These are phyloP conservation scores for Powellomyces hirtus DNA, from an alignment of 192 early-diverging fungal species.

Conservation along the genomic window DNA sequence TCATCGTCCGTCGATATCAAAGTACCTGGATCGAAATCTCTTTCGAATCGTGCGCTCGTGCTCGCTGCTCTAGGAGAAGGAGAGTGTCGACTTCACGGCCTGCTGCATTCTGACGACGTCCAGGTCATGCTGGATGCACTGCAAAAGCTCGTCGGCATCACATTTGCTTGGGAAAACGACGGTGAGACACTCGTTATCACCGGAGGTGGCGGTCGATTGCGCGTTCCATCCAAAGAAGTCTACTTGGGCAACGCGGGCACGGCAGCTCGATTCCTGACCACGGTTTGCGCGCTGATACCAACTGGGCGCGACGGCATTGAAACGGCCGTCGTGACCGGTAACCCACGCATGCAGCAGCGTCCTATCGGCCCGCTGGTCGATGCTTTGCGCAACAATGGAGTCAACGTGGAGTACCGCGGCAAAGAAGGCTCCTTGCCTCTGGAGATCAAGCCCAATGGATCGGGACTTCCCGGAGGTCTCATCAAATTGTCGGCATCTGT, in stretches of 20 bases:
- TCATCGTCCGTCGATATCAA: slow-evolving; percentile 45
- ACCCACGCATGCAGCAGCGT: slow-evolving; percentile 96
- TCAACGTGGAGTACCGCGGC: slow-evolving; percentile 72
- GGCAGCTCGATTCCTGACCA: slow-evolving; percentile 91
- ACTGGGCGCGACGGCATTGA: background rate
- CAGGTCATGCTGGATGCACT: slow-evolving; percentile 94
- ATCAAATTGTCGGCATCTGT: slow-evolving; percentile 91
- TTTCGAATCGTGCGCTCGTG: slow-evolving; percentile 93
- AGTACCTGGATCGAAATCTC: slow-evolving; percentile 93
- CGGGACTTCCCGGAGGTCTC: slow-evolving; percentile 78
- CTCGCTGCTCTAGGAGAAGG: slow-evolving; percentile 87
- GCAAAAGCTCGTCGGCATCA: slow-evolving; percentile 81
- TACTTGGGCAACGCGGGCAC: slow-evolving; percentile 98
- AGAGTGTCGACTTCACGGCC: slow-evolving; percentile 73
- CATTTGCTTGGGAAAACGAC: slow-evolving; percentile 88
- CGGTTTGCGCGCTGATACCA: slow-evolving; percentile 75
- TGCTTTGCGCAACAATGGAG: slow-evolving; percentile 81
- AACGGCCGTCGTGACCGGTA: slow-evolving; percentile 76
- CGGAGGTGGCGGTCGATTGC: slow-evolving; percentile 76
- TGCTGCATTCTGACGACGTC: slow-evolving; percentile 96
- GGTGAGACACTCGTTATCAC: slow-evolving; percentile 83
- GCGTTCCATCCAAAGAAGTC: slow-evolving; percentile 72
- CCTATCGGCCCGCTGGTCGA: slow-evolving; percentile 88
- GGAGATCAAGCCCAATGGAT: slow-evolving; percentile 66
- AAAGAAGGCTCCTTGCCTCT: slow-evolving; percentile 84